Percentiles rank a stretch among this genome's conserved stretches.
These are phyloP conservation scores for Mycothermus thermophilus DNA, from an alignment of 495 filamentous ascomycete species.

Conservation along the genomic window DNA sequence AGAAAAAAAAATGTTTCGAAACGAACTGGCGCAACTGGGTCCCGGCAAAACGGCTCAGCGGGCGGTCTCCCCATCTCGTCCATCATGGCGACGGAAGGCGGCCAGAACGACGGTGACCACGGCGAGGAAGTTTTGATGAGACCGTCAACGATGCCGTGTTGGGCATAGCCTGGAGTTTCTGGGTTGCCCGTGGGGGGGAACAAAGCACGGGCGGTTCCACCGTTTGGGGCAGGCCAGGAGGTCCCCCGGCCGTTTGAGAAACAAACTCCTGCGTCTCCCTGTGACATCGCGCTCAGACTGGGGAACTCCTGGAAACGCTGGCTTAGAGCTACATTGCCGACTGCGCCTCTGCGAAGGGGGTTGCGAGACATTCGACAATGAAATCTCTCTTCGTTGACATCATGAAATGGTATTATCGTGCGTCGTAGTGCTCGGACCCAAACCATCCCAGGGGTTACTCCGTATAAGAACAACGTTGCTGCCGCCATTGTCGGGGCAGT, in stretches of 20 bases:
- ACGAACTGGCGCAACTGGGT: too few relatives aligned
- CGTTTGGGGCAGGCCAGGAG: not conserved
- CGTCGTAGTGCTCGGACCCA: not conserved
- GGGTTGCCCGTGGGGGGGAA: too few relatives aligned
- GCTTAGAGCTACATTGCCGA: not conserved
- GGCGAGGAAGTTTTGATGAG: not conserved
- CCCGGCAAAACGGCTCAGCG: too few relatives aligned
- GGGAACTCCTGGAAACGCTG: conserved; percentile 4
- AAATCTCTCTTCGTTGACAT: too few relatives aligned
- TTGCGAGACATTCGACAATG: not conserved
- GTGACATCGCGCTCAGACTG: conserved; percentile 1
- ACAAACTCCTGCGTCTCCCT: not conserved
- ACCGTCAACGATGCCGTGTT: not conserved
- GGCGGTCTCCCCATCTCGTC: too few relatives aligned
- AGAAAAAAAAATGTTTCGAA: too few relatives aligned
- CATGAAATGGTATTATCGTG: too few relatives aligned
- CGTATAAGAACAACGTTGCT: not conserved
- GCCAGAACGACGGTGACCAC: too few relatives aligned
- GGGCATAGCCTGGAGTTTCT: too few relatives aligned
- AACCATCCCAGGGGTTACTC: not conserved
- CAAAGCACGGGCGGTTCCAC: too few relatives aligned
- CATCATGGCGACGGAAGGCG: too few relatives aligned
- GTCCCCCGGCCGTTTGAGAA: conserved; percentile 2
- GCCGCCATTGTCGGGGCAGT: too few relatives aligned
- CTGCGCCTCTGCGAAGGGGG: not conserved